Evolutionary conservation across 1,284 basidiomycete species (phyloP).

Genomic region (Tremellales sp.): DNA sequence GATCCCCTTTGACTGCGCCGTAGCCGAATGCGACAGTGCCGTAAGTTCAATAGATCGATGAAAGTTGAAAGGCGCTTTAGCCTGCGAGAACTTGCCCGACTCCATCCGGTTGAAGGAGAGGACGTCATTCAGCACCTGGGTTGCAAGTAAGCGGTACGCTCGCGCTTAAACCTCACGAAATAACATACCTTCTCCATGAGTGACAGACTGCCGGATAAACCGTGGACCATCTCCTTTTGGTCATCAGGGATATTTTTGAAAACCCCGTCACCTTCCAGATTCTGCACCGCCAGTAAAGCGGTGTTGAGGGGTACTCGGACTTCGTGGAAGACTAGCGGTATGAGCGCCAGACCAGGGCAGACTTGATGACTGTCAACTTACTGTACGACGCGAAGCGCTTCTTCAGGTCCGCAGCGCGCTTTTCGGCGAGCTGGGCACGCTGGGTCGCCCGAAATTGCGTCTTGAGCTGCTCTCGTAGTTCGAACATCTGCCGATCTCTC

Average conservation of each 20-base stretch:
- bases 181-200: background rate
- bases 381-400: constrained; percentile 1
- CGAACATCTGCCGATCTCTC: background rate
- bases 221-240: background rate
- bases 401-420: background rate
- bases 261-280: background rate
- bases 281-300: background rate
- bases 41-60: background rate
- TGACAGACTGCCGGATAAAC: background rate
- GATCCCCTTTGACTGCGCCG: background rate
- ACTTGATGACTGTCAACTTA: too few relatives aligned
- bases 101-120: constrained; percentile 1
- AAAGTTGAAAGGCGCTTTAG: background rate
- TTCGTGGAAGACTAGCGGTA: background rate
- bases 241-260: background rate
- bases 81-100: background rate
- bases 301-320: constrained; percentile 1
- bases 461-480: background rate
- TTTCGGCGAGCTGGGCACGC: background rate
- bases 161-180: background rate
- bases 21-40: background rate
- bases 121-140: background rate
- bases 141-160: background rate
- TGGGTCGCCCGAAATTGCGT: background rate
- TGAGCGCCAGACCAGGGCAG: background rate